A percentile compares a stretch with the other conserved stretches of the same genome.
These are phyloP conservation scores for Colletotrichum eremochloae DNA, from an alignment of 2,329 filamentous ascomycete genomes.

Conservation along the genomic window DNA sequence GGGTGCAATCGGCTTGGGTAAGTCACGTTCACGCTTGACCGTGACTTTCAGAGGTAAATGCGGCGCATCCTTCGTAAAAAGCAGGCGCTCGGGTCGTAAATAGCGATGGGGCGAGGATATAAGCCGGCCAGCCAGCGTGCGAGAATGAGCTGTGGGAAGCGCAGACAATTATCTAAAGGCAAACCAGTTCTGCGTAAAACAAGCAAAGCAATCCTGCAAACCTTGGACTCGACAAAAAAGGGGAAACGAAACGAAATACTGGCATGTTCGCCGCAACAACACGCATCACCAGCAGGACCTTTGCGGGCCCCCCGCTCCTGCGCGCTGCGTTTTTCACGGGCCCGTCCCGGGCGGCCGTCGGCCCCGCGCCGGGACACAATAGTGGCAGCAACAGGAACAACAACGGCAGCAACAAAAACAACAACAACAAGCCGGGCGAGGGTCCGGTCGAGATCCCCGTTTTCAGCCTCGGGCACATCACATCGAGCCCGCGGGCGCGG, in stretches of 20 bases:
- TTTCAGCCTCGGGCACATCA: constrained; percentile 44
- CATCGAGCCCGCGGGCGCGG: constrained; percentile 44
- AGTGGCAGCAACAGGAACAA: neutral
- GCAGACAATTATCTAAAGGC: neutral
- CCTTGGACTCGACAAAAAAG: neutral
- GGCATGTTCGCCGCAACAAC: constrained; percentile 15
- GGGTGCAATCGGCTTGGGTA: constrained; percentile 13
- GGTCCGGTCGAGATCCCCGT: constrained; percentile 40
- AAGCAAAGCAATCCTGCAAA: neutral
- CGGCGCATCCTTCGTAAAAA: constrained; percentile 31
- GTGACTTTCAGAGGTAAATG: constrained; percentile 10
- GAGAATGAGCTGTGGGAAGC: neutral
- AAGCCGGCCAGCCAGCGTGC: neutral
- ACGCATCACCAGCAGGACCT: constrained; percentile 7
- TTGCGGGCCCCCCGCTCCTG: constrained; percentile 3
- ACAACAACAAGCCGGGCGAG: constrained; percentile 22
- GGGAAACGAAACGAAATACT: neutral
- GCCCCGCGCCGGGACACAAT: constrained; percentile 11
- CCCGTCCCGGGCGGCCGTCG: neutral
- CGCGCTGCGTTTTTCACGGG: constrained; percentile 37
- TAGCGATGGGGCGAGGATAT: constrained; percentile 5
- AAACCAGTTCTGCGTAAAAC: neutral
- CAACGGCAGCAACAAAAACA: neutral
- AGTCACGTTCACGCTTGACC: neutral
- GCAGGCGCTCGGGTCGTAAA: constrained; percentile 21